These are phyloP conservation scores for Funneliformis mosseae DNA, from an alignment of 192 early-diverging fungal genomes.

Conservation along the genomic window DNA sequence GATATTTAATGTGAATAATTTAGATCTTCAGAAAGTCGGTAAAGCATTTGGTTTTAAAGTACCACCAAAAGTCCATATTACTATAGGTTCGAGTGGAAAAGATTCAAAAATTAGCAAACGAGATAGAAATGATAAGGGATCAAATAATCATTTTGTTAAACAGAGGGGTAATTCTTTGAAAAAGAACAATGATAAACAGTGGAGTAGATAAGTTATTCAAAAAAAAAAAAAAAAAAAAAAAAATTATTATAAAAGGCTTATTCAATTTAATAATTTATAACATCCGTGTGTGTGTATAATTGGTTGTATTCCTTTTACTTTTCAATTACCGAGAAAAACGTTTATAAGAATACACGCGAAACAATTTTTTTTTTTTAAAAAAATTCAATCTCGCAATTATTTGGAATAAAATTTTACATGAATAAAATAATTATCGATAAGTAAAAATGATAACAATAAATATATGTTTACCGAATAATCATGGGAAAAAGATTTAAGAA, in stretches of 20 bases:
- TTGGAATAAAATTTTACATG: no score
- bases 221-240: background rate
- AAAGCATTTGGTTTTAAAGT: constrained; percentile 95
- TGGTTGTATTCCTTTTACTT: no score
- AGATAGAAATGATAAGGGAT: background rate
- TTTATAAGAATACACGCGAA: no score
- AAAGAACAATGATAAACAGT: constrained; percentile 7
- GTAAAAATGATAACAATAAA: background rate
- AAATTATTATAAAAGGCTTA: background rate
- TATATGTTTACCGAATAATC: background rate
- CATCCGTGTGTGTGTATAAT: no score
- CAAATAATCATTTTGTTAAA: constrained; percentile 18
- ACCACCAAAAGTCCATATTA: constrained; percentile 91
- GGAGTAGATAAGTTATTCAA: constrained; percentile 29
- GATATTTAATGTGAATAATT: constrained; percentile 88
- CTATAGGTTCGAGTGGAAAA: constrained; percentile 40
- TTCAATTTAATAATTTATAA: no score
- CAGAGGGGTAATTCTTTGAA: constrained; percentile 8
- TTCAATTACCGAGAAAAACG: no score
- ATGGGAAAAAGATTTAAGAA: no score
- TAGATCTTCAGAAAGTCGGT: constrained; percentile 92
- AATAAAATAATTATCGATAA: background rate
- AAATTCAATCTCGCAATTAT: background rate
- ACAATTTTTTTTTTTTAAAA: no score
- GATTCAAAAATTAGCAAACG: constrained; percentile 12